Evolutionary conservation across 495 filamentous ascomycete genomes (phyloP).

Genomic region (Paragyromitra xinjiangensis): DNA sequence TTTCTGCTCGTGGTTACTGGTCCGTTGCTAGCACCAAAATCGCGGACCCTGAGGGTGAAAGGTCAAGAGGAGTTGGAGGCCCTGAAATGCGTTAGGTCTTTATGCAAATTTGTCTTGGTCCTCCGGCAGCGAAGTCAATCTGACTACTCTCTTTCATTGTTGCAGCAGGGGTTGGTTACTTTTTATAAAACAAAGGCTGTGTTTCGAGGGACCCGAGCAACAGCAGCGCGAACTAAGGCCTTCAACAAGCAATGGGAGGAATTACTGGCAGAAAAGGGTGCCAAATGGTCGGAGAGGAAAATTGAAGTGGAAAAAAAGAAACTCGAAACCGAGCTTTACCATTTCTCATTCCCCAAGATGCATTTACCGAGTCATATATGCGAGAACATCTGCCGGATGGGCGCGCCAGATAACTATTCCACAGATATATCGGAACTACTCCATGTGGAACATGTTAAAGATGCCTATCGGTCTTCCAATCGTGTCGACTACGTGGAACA

Average conservation of each 20-base stretch:
- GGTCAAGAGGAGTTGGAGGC: background rate
- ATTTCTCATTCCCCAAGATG: constrained; percentile 15
- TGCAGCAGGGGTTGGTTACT: background rate
- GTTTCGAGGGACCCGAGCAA: background rate
- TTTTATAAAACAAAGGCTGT: background rate
- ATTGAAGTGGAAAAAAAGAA: background rate
- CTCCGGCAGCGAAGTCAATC: background rate
- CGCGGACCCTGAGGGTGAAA: background rate
- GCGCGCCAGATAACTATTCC: background rate
- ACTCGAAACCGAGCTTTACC: background rate
- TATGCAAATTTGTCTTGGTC: background rate
- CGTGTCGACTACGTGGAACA: background rate
- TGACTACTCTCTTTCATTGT: background rate
- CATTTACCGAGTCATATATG: constrained; percentile 4
- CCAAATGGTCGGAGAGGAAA: background rate
- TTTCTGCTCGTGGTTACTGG: background rate
- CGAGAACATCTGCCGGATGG: background rate
- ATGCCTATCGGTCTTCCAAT: background rate
- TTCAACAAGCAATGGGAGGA: background rate
- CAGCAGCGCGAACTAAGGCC: background rate
- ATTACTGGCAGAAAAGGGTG: background rate
- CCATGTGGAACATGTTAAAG: background rate
- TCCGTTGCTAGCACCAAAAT: background rate
- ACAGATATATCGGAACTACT: constrained; percentile 14
- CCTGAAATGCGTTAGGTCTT: background rate